Evolutionary conservation across 1,284 basidiomycete genomes (phyloP).

Genomic region (Microstroma glucosiphilum): DNA sequence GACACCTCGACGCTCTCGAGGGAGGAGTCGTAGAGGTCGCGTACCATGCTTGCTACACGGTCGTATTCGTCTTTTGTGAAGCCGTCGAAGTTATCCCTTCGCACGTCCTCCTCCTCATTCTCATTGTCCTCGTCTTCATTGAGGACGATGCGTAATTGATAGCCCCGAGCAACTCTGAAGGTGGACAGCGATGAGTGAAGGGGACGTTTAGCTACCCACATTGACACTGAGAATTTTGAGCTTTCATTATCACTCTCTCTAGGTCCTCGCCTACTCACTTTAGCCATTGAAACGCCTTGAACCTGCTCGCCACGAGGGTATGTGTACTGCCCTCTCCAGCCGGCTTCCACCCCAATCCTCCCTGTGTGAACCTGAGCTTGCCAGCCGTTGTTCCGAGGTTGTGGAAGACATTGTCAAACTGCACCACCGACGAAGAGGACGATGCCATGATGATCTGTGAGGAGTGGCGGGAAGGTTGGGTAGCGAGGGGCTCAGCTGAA

Average conservation of each 20-base stretch:
- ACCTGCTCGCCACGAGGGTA: slow-evolving; percentile 66
- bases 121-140: slow-evolving; percentile 57
- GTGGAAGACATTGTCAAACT: slow-evolving; percentile 76
- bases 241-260: too few relatives aligned
- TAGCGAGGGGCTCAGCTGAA: too few relatives aligned
- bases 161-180: slow-evolving; percentile 74
- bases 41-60: slow-evolving; percentile 45
- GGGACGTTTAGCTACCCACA: too few relatives aligned
- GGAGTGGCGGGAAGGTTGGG: too few relatives aligned
- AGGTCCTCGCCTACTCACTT: slow-evolving; percentile 48
- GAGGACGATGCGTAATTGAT: slow-evolving; percentile 76
- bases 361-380: slow-evolving; percentile 55
- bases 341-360: slow-evolving; percentile 47
- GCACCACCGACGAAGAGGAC: slow-evolving; percentile 34
- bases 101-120: slow-evolving; percentile 45
- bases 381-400: slow-evolving; percentile 68
- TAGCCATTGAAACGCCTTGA: slow-evolving; percentile 83
- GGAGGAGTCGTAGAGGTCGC: slow-evolving; percentile 69
- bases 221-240: too few relatives aligned
- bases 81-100: slow-evolving; percentile 79
- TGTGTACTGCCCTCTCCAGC: not conserved
- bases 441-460: too few relatives aligned
- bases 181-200: not conserved
- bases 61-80: slow-evolving; percentile 72
- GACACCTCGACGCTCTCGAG: slow-evolving; percentile 81